Conservation (phyloP, 23 red algal species). For the Gracilaria domingensis region DNA sequence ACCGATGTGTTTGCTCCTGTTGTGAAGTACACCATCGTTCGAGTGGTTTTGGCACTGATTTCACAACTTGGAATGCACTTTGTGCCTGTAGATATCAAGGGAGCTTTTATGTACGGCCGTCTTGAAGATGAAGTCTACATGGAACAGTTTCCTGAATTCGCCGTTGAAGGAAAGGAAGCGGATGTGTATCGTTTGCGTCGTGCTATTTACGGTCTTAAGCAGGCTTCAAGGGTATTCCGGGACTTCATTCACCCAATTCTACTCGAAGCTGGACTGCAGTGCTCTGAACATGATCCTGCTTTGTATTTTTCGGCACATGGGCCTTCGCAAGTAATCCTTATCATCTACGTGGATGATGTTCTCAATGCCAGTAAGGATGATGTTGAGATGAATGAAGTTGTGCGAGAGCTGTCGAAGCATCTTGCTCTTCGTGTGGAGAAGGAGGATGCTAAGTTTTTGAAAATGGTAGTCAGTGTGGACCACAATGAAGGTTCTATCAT, state of each 20-base stretch:
- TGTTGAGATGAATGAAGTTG: background rate
- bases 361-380: background rate
- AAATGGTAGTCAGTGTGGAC: background rate
- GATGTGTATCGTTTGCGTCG: background rate
- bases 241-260: conserved; percentile 1
- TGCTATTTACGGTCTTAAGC: conserved; percentile 53
- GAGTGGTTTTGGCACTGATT: background rate
- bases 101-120: conserved; percentile 26
- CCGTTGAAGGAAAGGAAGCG: background rate
- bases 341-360: conserved; percentile 43
- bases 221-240: conserved; percentile 21
- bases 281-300: conserved; percentile 16
- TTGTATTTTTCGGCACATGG: background rate
- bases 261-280: background rate
- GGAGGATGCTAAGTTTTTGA: conserved; percentile 33
- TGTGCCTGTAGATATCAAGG: conserved; percentile 26
- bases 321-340: background rate
- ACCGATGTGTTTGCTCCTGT: conserved; percentile 52
- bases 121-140: conserved; percentile 41
- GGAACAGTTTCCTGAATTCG: conserved; percentile 13
- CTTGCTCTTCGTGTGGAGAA: conserved; percentile 29
- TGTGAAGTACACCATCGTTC: conserved; percentile 17
- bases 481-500: background rate
- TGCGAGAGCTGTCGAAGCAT: background rate
- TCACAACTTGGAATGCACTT: conserved; percentile 6